Evolutionary conservation across 768 basidiomycete species (phyloP), one percentile per base, ranked within the genome.

Genomic region (Sarcomyxa edulis): DNA sequence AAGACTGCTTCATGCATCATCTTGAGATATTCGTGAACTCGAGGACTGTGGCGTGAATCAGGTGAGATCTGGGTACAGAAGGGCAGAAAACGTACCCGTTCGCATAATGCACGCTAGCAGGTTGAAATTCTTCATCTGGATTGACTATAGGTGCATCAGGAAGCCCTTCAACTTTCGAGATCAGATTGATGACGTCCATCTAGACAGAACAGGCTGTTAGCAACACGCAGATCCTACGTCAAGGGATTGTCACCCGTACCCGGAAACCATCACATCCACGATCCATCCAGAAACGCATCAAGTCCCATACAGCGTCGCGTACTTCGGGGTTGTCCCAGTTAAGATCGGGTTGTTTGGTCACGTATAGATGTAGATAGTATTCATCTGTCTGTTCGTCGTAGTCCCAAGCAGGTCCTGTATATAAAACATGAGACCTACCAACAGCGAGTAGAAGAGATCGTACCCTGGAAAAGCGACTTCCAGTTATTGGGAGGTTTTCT

Each of bases 261-360:
- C 83, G 64, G 56, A 88, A 89, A 2, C 84, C 86, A 44, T 86
- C 83, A 44, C 79, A 78, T 1, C 86, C 84, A 34, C 77, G 64
- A 37, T 77, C 69, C n/a, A 85, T 64, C 84, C 84, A 87, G 51
- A 83, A 87, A 29, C 59, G 57, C 81, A 87, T 81, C 32, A 78
- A 51, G 23, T 80, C 75, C 59, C 68, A 80, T 1, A 84, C 67
- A 6, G 78, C 73, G 40, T 69, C 62, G 6, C 78, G 64, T 2
- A 82, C 74, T 6, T 69, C 68, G 0, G 71, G 68, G 46, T 84
- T 81, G 35, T 84, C 81, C 83, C 82, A 87, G 52, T 89, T 86
- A 11, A 87, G 55, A 51, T 87, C 86, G 0, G 84, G 85, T 60
- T 85, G 84, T 49, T 84, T 72, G 7, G 65, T 51, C 37, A 73